Conservation (phyloP, 2,329 filamentous ascomycete genomes). For the Domatiomyces globalis region DNA sequence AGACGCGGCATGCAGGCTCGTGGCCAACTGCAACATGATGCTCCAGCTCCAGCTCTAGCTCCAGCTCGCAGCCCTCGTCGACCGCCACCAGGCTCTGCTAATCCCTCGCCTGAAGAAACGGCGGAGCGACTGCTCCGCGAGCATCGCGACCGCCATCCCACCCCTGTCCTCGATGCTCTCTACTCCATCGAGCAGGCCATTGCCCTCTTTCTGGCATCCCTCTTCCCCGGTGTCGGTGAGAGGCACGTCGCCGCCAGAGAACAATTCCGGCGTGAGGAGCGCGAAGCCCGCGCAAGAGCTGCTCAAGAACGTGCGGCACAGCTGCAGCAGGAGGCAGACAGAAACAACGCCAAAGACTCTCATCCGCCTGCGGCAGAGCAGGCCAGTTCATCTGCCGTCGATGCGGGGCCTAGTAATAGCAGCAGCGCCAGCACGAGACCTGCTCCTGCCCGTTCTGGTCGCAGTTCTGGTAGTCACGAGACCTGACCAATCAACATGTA, state of each 20-base stretch:
- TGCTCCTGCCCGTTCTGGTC: neutral
- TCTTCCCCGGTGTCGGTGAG: slow-evolving; percentile 50
- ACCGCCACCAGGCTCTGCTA: slow-evolving; percentile 6
- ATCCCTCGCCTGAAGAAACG: slow-evolving; percentile 16
- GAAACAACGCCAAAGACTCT: no score
- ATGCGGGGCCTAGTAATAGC: neutral
- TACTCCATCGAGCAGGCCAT: slow-evolving; percentile 38
- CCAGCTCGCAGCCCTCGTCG: neutral
- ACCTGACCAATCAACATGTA: neutral
- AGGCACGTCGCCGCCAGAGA: slow-evolving; percentile 43
- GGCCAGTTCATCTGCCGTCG: neutral
- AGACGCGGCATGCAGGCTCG: neutral
- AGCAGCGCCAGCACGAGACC: neutral
- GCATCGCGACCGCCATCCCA: slow-evolving; percentile 8
- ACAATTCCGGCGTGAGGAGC: slow-evolving; percentile 28
- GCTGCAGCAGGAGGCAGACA: neutral
- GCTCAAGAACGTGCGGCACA: neutral
- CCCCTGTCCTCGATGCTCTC: slow-evolving; percentile 9
- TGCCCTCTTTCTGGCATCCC: slow-evolving; percentile 48
- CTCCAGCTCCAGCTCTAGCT: neutral
- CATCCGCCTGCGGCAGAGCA: no score
- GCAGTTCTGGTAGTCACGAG: neutral
- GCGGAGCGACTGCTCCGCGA: slow-evolving; percentile 15
- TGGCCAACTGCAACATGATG: neutral
- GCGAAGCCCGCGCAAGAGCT: slow-evolving; percentile 2